Percentiles rank a stretch among this genome's conserved stretches.
Conservation (phyloP, 2,329 filamentous ascomycete genomes). For the Pestalotiopsis sp. region DNA sequence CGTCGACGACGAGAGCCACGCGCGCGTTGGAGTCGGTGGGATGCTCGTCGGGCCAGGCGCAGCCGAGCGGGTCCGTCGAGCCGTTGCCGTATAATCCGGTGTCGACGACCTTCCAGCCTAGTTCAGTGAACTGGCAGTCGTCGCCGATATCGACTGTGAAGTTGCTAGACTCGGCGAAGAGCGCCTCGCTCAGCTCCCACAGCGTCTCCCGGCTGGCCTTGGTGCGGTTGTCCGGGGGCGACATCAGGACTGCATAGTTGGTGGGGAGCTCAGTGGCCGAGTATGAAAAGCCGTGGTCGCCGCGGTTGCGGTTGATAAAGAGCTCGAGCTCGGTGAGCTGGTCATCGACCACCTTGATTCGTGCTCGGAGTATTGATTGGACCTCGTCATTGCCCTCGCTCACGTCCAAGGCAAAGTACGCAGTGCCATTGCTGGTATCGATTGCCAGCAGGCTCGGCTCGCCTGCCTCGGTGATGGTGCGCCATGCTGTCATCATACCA, state of each 20-base stretch:
- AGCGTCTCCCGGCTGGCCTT: constrained; percentile 5
- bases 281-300: constrained; percentile 3
- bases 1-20: constrained; percentile 4
- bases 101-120: constrained; percentile 8
- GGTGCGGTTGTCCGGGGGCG: constrained; percentile 5
- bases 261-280: neutral
- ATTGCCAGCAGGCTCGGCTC: neutral
- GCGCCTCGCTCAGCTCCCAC: constrained; percentile 4
- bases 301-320: constrained; percentile 6
- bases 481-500: constrained; percentile 5
- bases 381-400: constrained; percentile 5
- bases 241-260: constrained; percentile 3
- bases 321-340: constrained; percentile 5
- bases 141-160: neutral
- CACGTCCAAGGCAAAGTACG: constrained; percentile 6
- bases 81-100: constrained; percentile 1
- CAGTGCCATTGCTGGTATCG: constrained; percentile 1
- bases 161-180: constrained; percentile 4
- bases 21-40: constrained; percentile 2
- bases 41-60: constrained; percentile 1
- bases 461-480: constrained; percentile 7
- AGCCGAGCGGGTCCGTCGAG: constrained; percentile 3
- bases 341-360: constrained; percentile 1
- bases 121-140: neutral
- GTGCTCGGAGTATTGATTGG: neutral